These are phyloP conservation scores for Cytospora leucostoma DNA, from an alignment of 2,329 filamentous ascomycete species.

Conservation along the genomic window DNA sequence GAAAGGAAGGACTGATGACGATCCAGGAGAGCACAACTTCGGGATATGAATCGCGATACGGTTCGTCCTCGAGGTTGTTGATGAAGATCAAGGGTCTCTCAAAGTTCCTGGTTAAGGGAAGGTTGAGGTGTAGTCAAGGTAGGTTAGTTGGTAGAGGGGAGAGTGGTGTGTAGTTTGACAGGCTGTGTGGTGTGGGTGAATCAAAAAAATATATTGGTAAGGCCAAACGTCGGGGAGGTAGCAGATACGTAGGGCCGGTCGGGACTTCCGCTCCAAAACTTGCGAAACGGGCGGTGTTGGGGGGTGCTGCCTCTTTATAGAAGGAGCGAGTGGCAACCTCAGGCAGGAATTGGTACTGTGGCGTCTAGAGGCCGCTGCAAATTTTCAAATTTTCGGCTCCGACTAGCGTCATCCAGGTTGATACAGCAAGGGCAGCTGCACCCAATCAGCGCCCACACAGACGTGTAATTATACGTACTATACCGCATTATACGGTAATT, in stretches of 20 bases:
- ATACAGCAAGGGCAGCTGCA: constrained; percentile 6
- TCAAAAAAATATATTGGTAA: constrained; percentile 37
- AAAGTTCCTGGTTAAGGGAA: not conserved
- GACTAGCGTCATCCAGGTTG: constrained; percentile 14
- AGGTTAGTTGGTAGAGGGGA: constrained; percentile 28
- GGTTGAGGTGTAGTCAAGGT: not conserved
- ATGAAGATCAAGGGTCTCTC: not conserved
- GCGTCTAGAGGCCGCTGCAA: constrained; percentile 41
- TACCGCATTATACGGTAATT: not conserved
- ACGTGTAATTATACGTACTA: not conserved
- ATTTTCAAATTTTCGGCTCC: constrained; percentile 22
- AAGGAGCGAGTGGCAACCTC: constrained; percentile 34
- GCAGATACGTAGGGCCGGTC: constrained; percentile 56
- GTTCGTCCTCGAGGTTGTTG: constrained; percentile 13
- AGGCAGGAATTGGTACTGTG: constrained; percentile 38
- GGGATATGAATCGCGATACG: constrained; percentile 10
- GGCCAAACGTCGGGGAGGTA: constrained; percentile 48
- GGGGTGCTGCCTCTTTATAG: constrained; percentile 39
- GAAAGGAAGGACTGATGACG: constrained; percentile 13
- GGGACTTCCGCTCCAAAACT: constrained; percentile 56
- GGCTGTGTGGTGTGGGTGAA: constrained; percentile 36
- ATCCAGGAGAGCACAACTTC: not conserved
- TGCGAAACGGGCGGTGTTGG: constrained; percentile 51
- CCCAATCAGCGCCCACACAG: constrained; percentile 1
- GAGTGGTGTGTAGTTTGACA: constrained; percentile 34